These are phyloP conservation scores for Gremmenia infestans DNA, from an alignment of 2,329 filamentous ascomycete species.

Conservation along the genomic window DNA sequence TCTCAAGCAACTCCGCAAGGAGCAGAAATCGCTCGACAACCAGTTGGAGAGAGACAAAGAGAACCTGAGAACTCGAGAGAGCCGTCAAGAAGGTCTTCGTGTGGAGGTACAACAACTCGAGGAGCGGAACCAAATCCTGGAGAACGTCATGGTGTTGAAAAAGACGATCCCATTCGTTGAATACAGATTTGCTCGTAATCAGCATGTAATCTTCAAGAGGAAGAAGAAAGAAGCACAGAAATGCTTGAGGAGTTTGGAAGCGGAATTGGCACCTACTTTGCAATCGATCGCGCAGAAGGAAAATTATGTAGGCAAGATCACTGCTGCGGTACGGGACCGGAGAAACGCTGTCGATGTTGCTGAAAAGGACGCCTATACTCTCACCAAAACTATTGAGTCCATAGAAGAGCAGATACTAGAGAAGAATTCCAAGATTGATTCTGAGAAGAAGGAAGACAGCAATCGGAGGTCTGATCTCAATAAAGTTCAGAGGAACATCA, in stretches of 20 bases:
- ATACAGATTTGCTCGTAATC: conserved; percentile 52
- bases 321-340: conserved; percentile 50
- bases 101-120: conserved; percentile 78
- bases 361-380: conserved; percentile 46
- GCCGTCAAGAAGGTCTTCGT: conserved; percentile 66
- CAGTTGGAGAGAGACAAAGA: conserved; percentile 56
- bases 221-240: conserved; percentile 48
- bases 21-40: conserved; percentile 60
- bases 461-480: conserved; percentile 46
- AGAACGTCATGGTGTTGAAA: conserved; percentile 60
- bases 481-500: conserved; percentile 52
- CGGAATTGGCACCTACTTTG: conserved; percentile 61
- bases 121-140: conserved; percentile 65
- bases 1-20: conserved; percentile 64
- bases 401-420: conserved; percentile 35
- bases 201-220: conserved; percentile 48
- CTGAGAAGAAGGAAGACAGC: conserved; percentile 45
- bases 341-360: conserved; percentile 48
- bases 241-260: conserved; percentile 56
- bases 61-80: conserved; percentile 61
- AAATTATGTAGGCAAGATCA: conserved; percentile 55
- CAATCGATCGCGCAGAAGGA: conserved; percentile 65
- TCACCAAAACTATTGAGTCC: conserved; percentile 39
- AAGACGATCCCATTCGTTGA: conserved; percentile 60
- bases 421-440: conserved; percentile 41